phyloP scores from a whole-genome alignment of 768 basidiomycete genomes.

The Suillus spraguei region DNA sequence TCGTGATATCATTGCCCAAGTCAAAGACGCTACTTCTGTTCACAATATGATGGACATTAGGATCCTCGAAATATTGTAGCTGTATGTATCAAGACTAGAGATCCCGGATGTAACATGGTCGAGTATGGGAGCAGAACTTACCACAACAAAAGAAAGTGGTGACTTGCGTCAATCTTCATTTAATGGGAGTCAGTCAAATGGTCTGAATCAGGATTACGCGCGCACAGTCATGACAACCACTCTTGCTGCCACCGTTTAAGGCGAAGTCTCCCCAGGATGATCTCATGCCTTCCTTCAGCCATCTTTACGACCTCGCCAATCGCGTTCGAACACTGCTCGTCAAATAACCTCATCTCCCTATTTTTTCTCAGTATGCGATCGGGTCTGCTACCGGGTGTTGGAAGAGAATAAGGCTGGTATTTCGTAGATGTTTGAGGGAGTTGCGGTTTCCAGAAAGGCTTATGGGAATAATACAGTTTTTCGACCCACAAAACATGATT shows the following conservation, averaged over 20 bases:
- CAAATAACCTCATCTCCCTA: slow-evolving; percentile 31
- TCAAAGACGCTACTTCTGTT: background rate
- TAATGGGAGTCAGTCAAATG: background rate
- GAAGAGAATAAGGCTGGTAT: slow-evolving; percentile 24
- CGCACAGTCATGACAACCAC: slow-evolving; percentile 4
- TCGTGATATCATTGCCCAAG: background rate
- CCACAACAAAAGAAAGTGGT: background rate
- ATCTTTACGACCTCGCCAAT: slow-evolving; percentile 57
- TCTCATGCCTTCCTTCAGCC: slow-evolving; percentile 55
- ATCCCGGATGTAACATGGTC: background rate
- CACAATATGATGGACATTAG: background rate
- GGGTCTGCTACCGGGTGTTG: slow-evolving; percentile 16
- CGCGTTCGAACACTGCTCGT: slow-evolving; percentile 45
- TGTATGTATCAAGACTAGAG: background rate
- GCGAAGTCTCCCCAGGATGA: slow-evolving; percentile 52
- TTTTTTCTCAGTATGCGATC: slow-evolving; percentile 20
- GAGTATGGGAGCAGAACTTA: too few species aligned
- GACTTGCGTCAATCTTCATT: background rate
- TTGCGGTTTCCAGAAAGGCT: slow-evolving; percentile 43
- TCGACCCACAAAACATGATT: slow-evolving; percentile 28
- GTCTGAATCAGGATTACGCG: background rate
- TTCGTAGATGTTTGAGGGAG: slow-evolving; percentile 19
- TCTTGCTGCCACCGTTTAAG: slow-evolving; percentile 29
- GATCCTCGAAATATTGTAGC: slow-evolving; percentile 3
- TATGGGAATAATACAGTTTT: slow-evolving; percentile 22